Evolutionary conservation across 2,329 filamentous ascomycete species (phyloP).

Genomic region (Neopestalotiopsis clavispora): DNA sequence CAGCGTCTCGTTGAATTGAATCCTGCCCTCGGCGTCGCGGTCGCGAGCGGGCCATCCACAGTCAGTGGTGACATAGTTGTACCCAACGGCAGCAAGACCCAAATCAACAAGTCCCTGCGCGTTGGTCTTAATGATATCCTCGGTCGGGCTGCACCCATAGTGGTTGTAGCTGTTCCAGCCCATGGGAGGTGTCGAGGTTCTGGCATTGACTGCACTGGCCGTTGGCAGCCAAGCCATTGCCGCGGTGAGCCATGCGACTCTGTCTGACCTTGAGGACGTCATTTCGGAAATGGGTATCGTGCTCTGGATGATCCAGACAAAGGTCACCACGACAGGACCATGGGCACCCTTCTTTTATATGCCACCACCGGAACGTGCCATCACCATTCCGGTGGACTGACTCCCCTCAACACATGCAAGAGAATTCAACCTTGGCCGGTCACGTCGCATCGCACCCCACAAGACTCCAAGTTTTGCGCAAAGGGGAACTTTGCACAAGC

Average conservation of each 20-base stretch:
- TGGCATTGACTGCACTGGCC: conserved; percentile 22
- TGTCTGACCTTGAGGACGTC: not conserved
- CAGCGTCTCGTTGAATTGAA: conserved; percentile 53
- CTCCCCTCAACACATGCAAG: not conserved
- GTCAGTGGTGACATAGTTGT: conserved; percentile 60
- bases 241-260: not conserved
- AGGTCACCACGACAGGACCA: not conserved
- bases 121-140: conserved; percentile 54
- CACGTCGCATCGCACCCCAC: not conserved
- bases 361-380: not conserved
- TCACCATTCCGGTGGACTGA: not conserved
- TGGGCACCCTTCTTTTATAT: not conserved
- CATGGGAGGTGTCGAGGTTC: conserved; percentile 45
- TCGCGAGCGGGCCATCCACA: conserved; percentile 58
- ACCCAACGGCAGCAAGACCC: conserved; percentile 57
- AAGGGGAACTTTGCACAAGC: not conserved
- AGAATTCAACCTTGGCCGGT: not conserved
- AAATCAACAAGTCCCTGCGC: conserved; percentile 58
- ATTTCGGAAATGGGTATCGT: not conserved
- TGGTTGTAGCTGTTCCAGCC: conserved; percentile 67
- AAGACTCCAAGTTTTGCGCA: not conserved
- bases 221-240: not conserved
- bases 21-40: conserved; percentile 46
- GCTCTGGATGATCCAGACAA: not conserved
- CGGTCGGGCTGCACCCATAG: conserved; percentile 54